Evolutionary conservation across 257 asterid genomes (phyloP).

Genomic region (Cinchona pubescens): DNA sequence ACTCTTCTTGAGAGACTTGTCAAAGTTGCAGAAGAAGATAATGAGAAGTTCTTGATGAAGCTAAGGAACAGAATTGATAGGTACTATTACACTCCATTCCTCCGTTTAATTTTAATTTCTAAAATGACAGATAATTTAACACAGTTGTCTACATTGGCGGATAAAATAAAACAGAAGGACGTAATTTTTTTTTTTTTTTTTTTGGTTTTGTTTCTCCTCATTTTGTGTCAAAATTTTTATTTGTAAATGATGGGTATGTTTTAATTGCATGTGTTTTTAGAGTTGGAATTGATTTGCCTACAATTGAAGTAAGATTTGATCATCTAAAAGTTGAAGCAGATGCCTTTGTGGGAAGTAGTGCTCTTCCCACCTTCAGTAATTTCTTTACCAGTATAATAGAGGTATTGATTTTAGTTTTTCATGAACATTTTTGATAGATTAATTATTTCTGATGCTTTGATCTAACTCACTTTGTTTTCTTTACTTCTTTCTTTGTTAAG

Average conservation of each 20-base stretch:
- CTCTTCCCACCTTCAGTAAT: slow-evolving; percentile 39
- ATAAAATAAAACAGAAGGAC: too few species aligned
- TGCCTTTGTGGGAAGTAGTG: slow-evolving; percentile 45
- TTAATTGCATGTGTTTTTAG: slow-evolving; percentile 25
- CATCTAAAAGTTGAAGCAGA: slow-evolving; percentile 56
- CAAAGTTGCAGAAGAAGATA: slow-evolving; percentile 48
- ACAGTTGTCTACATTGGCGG: too few species aligned
- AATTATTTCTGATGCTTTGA: slow-evolving; percentile 21
- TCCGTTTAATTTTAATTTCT: too few species aligned
- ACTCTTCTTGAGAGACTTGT: slow-evolving; percentile 49
- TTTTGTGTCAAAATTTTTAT: not conserved
- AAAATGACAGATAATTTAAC: too few species aligned
- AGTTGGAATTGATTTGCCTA: slow-evolving; percentile 65
- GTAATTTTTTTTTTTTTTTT: too few species aligned
- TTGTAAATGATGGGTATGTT: not conserved
- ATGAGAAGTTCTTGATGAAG: slow-evolving; percentile 56
- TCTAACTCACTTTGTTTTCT: not conserved
- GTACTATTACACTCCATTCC: too few species aligned
- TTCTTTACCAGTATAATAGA: slow-evolving; percentile 29
- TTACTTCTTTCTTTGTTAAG: not conserved
- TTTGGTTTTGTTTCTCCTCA: too few species aligned
- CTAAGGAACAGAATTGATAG: slow-evolving; percentile 62
- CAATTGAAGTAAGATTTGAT: slow-evolving; percentile 69
- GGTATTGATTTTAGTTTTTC: slow-evolving; percentile 39
- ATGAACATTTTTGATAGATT: not conserved